phyloP scores from a whole-genome alignment of 176 grass and related monocot genomes.

The Rhynchospora pubera region DNA sequence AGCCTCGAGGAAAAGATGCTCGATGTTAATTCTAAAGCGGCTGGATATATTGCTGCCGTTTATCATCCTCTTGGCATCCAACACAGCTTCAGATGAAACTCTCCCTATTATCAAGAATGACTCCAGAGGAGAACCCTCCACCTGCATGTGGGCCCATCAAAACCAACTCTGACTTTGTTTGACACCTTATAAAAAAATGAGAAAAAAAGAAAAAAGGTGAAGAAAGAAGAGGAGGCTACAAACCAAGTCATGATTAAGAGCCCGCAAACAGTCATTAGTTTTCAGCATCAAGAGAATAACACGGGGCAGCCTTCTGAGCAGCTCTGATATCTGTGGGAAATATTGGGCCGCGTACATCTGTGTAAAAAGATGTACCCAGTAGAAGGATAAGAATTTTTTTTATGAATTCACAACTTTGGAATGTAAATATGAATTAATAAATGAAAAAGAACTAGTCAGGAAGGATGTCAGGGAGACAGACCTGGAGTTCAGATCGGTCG shows the following conservation, averaged over 20 bases:
- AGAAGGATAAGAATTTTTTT: not conserved
- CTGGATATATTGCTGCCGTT: conserved; percentile 21
- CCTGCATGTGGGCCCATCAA: conserved; percentile 22
- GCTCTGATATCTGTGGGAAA: conserved; percentile 81
- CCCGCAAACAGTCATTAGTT: conserved; percentile 89
- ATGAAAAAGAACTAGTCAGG: not conserved
- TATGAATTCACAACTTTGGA: not conserved
- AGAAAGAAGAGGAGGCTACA: not conserved
- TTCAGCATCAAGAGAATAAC: conserved; percentile 97
- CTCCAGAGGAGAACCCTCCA: conserved; percentile 52
- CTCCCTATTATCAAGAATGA: conserved; percentile 68
- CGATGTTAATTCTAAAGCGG: conserved; percentile 41
- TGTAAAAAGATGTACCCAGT: conserved; percentile 6
- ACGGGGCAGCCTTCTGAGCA: conserved; percentile 71
- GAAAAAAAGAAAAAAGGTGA: not conserved
- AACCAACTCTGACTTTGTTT: not conserved
- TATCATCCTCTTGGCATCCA: conserved; percentile 52
- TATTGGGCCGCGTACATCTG: conserved; percentile 77
- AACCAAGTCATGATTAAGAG: conserved; percentile 82
- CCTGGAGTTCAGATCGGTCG: conserved; percentile 80
- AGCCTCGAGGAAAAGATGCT: conserved; percentile 57
- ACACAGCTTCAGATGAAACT: conserved; percentile 61
- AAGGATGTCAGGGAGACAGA: conserved; percentile 5
- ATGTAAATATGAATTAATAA: not conserved
- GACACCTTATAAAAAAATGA: not conserved